phyloP scores from a whole-genome alignment of 352 stramenopile genomes.

The Aphanomyces cochlioides region DNA sequence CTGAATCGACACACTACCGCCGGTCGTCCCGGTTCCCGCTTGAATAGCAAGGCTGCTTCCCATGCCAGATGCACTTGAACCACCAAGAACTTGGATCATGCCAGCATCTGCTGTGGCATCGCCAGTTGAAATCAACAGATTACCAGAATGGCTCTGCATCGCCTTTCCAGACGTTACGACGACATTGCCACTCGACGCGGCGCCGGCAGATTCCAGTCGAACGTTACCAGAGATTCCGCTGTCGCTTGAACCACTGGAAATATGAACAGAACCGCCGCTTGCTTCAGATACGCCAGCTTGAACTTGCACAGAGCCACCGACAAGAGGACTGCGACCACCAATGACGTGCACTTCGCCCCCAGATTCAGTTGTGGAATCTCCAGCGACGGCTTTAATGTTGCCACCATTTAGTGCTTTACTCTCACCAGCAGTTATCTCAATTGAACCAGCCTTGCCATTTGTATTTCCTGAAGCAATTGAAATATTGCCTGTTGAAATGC shows the following conservation, averaged over 20 bases:
- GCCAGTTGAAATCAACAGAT: too few relatives aligned
- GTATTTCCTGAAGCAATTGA: not conserved
- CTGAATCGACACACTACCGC: too few relatives aligned
- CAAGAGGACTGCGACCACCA: not conserved
- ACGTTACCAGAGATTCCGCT: not conserved
- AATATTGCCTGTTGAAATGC: not conserved
- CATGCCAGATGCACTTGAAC: too few relatives aligned
- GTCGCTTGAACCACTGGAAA: not conserved
- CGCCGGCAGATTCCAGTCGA: not conserved
- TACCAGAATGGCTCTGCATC: too few relatives aligned
- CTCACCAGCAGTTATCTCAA: not conserved
- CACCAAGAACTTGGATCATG: too few relatives aligned
- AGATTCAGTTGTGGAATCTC: not conserved
- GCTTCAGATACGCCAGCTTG: not conserved
- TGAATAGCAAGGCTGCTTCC: too few relatives aligned
- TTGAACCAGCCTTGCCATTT: not conserved
- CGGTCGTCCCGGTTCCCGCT: too few relatives aligned
- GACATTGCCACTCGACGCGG: slow-evolving; percentile 8
- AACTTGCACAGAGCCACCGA: slow-evolving; percentile 2
- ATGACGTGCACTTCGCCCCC: not conserved
- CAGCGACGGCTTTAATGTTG: not conserved
- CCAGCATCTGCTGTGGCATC: too few relatives aligned
- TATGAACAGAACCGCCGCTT: not conserved
- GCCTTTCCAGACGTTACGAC: not conserved
- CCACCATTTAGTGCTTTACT: not conserved